Conservation (phyloP, 2,329 filamentous ascomycete genomes). For the Cercospora nicotianae region DNA sequence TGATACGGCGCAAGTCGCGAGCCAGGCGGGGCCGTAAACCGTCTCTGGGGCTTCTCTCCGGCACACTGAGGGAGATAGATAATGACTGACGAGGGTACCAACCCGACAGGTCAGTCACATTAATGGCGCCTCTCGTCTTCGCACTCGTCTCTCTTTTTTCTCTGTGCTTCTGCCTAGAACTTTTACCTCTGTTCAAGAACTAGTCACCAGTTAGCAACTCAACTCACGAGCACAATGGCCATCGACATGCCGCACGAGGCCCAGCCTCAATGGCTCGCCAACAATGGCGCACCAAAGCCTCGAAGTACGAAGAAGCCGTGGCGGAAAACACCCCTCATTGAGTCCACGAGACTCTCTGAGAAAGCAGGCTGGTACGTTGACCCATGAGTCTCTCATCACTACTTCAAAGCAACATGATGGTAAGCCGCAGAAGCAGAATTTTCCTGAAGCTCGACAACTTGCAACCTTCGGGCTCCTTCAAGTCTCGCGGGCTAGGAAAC, state of each 20-base stretch:
- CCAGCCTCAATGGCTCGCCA: constrained; percentile 15
- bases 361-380: constrained; percentile 67
- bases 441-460: constrained; percentile 84
- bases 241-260: constrained; percentile 13
- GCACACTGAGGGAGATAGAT: constrained; percentile 5
- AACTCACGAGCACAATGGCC: constrained; percentile 14
- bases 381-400: not conserved
- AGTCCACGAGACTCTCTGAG: constrained; percentile 65
- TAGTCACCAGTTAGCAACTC: not conserved
- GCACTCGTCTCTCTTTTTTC: constrained; percentile 11
- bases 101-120: constrained; percentile 1
- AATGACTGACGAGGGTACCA: constrained; percentile 5
- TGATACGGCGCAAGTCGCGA: constrained; percentile 4
- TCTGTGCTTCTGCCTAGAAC: not conserved
- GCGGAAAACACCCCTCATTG: constrained; percentile 70
- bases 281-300: constrained; percentile 5
- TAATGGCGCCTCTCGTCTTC: constrained; percentile 6
- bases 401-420: constrained; percentile 12
- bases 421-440: constrained; percentile 61
- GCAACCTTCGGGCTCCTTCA: constrained; percentile 86
- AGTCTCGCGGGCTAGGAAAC: constrained; percentile 72
- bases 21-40: constrained; percentile 12
- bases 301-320: constrained; percentile 52
- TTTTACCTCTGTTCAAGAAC: constrained; percentile 2
- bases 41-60: constrained; percentile 16